Evolutionary conservation across 1,284 basidiomycete genomes (phyloP).

Genomic region (Ustilago curta): DNA sequence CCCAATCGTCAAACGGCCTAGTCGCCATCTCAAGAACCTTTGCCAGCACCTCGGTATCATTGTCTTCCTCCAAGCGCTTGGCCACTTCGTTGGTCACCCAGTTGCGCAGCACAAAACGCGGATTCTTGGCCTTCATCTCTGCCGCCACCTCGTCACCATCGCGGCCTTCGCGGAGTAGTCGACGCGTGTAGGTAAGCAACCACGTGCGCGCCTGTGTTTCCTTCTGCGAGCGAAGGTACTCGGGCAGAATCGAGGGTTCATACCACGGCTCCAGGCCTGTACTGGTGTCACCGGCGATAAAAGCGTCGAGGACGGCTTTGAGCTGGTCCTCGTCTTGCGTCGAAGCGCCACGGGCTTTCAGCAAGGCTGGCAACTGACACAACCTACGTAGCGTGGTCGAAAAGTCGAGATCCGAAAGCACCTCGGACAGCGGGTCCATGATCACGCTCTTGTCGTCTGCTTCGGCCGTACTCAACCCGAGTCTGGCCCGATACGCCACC

Average conservation of each 20-base stretch:
- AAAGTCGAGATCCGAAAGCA: constrained; percentile 55
- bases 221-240: constrained; percentile 43
- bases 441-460: constrained; percentile 39
- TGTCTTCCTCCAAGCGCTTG: constrained; percentile 51
- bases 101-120: constrained; percentile 64
- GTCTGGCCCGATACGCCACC: constrained; percentile 41
- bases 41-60: constrained; percentile 61
- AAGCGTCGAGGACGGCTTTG: constrained; percentile 25
- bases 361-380: constrained; percentile 39
- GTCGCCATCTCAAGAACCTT: constrained; percentile 61
- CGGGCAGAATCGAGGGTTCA: constrained; percentile 28
- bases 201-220: constrained; percentile 42
- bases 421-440: constrained; percentile 36
- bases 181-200: constrained; percentile 50
- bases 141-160: constrained; percentile 29
- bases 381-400: constrained; percentile 54
- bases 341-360: constrained; percentile 21
- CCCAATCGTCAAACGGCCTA: constrained; percentile 59
- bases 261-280: constrained; percentile 37
- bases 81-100: constrained; percentile 66
- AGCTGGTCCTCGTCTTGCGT: constrained; percentile 33
- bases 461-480: constrained; percentile 44
- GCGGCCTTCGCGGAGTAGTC: constrained; percentile 43
- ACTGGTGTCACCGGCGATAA: constrained; percentile 29
- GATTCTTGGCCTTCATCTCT: constrained; percentile 56